These are phyloP conservation scores for Dysphania ambrosioides DNA, from an alignment of 148 eudicot genomes.

Conservation along the genomic window DNA sequence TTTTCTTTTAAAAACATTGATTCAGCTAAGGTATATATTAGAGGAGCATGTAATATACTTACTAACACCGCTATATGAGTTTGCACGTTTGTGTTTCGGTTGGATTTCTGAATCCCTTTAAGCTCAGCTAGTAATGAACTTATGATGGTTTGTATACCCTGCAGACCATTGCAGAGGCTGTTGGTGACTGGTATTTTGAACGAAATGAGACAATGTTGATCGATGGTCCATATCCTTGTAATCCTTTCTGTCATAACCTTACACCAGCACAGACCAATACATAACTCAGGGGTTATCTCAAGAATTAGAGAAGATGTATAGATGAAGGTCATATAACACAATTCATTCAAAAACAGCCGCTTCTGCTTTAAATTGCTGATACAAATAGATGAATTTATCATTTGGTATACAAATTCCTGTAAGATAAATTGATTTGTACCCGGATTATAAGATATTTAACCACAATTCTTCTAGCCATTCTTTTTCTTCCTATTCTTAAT, in stretches of 20 bases:
- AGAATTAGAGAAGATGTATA: not conserved
- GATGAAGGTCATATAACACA: not conserved
- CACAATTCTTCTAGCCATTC: not conserved
- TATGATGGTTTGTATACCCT: slow-evolving; percentile 5
- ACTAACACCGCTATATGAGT: not conserved
- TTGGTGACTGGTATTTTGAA: slow-evolving; percentile 84
- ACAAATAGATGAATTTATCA: not conserved
- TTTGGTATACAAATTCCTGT: not conserved
- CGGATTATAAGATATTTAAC: not conserved
- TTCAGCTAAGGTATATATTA: no score
- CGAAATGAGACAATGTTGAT: slow-evolving; percentile 52
- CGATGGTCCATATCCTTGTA: slow-evolving; percentile 73
- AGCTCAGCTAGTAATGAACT: not conserved
- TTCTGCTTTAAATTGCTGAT: not conserved
- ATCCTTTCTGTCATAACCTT: slow-evolving; percentile 63
- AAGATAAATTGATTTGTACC: not conserved
- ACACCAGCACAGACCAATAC: slow-evolving; percentile 25
- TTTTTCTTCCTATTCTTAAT: not conserved
- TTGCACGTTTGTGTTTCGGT: not conserved
- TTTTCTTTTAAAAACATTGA: no score
- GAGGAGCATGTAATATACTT: no score
- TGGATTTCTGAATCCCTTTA: not conserved
- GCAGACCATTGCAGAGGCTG: slow-evolving; percentile 85
- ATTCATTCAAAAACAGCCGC: not conserved
- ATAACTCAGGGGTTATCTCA: not conserved